A percentile compares a stretch with the other conserved stretches of the same genome.
Conservation (phyloP, 768 basidiomycete genomes). For the Pisolithus albus region DNA sequence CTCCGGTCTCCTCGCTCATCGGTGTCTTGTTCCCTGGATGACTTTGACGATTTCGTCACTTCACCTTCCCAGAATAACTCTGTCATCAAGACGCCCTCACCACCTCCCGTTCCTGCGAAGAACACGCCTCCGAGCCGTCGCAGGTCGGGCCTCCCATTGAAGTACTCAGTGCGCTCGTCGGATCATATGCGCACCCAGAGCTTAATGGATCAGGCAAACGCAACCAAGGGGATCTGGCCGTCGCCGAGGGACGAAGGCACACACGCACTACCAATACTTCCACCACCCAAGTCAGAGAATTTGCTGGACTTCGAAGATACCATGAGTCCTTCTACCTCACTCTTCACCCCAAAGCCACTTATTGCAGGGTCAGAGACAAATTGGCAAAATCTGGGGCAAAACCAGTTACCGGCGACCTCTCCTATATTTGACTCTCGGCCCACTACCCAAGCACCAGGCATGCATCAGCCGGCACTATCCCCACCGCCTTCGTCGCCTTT, state of each 20-base stretch:
- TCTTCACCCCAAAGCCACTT: background rate
- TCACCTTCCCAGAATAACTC: constrained; percentile 11
- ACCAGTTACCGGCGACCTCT: background rate
- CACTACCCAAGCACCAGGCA: constrained; percentile 1
- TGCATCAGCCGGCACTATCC: constrained; percentile 6
- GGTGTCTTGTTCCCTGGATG: constrained; percentile 31
- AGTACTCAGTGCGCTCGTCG: constrained; percentile 28
- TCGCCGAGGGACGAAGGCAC: constrained; percentile 16
- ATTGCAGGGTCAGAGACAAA: background rate
- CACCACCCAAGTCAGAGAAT: background rate
- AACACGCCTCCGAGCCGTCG: constrained; percentile 10
- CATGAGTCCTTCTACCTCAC: background rate
- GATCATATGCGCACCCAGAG: constrained; percentile 53
- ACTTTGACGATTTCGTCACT: constrained; percentile 44
- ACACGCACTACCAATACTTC: constrained; percentile 24
- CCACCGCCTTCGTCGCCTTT: constrained; percentile 11
- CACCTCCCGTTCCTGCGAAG: constrained; percentile 38
- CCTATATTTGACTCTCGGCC: constrained; percentile 5
- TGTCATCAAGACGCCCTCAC: constrained; percentile 39
- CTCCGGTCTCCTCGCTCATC: constrained; percentile 16
- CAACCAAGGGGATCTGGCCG: constrained; percentile 40
- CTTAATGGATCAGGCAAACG: constrained; percentile 51
- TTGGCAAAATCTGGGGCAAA: no score
- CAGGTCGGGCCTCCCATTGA: constrained; percentile 6
- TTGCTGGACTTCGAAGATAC: background rate